These are phyloP conservation scores for Hibiscus trionum DNA, from an alignment of 345 rosid genomes.

Conservation along the genomic window DNA sequence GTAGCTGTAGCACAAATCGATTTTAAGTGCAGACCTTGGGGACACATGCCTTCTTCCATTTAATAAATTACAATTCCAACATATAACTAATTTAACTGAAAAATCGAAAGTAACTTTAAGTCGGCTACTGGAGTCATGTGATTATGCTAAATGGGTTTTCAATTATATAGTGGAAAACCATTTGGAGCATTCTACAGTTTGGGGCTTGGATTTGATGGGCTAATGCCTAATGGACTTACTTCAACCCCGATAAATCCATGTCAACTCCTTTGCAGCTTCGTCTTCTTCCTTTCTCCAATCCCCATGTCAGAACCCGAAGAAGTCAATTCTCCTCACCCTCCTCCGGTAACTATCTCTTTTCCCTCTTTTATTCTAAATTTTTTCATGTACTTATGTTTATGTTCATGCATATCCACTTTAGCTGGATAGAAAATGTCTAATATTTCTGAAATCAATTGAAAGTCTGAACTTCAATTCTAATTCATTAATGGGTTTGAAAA, in stretches of 20 bases:
- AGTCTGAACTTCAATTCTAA: background rate
- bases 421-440: background rate
- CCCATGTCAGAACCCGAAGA: slow-evolving; percentile 18
- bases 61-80: no score
- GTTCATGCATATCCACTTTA: background rate
- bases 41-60: no score
- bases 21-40: no score
- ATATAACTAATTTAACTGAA: no score
- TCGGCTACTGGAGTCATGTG: no score
- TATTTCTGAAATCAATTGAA: background rate
- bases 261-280: background rate
- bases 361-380: background rate
- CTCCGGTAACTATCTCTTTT: slow-evolving; percentile 16
- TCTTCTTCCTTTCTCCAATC: background rate
- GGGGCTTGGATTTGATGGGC: background rate
- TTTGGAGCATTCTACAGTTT: no score
- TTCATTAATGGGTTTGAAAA: background rate
- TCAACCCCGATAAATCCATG: background rate
- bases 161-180: no score
- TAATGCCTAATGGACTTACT: background rate
- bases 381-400: background rate
- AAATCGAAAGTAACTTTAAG: no score
- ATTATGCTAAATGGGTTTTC: no score
- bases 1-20: no score
- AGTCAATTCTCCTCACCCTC: slow-evolving; percentile 15